Conservation (phyloP, 2,329 filamentous ascomycete species). For the Aspergillus sclerotialis region DNA sequence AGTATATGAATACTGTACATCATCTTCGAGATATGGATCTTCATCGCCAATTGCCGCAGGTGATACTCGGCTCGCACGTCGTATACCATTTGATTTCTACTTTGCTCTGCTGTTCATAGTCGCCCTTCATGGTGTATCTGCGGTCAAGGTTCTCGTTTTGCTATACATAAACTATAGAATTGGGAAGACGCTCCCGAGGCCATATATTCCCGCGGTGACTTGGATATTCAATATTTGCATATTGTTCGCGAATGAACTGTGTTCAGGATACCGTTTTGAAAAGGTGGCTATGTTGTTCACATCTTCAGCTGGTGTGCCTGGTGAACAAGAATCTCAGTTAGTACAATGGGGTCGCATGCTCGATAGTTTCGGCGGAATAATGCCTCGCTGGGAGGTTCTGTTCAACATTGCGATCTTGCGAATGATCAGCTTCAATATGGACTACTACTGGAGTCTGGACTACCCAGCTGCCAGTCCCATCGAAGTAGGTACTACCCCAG, state of each 20-base stretch:
- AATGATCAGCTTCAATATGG: conserved; percentile 92
- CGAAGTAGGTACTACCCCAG: conserved; percentile 58
- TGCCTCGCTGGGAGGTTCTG: conserved; percentile 88
- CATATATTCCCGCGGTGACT: conserved; percentile 65
- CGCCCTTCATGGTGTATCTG: conserved; percentile 77
- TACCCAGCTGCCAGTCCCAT: conserved; percentile 58
- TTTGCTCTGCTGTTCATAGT: conserved; percentile 76
- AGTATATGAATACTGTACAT: conserved; percentile 56
- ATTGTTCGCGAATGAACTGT: conserved; percentile 85
- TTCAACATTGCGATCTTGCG: conserved; percentile 94
- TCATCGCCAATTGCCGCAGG: conserved; percentile 29
- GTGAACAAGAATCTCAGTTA: conserved; percentile 38
- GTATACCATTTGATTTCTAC: conserved; percentile 71
- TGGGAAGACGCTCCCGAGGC: conserved; percentile 62
- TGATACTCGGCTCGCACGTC: conserved; percentile 57
- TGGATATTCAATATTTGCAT: conserved; percentile 86
- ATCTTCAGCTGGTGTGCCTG: conserved; percentile 23
- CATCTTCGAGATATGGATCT: conserved; percentile 21
- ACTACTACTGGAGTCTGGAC: conserved; percentile 87
- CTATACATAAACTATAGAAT: conserved; percentile 76
- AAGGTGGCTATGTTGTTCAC: conserved; percentile 51
- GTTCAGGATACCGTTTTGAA: conserved; percentile 66
- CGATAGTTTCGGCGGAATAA: conserved; percentile 74
- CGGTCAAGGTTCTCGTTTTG: conserved; percentile 73
- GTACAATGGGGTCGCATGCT: conserved; percentile 62